These are phyloP conservation scores for Penicillium sp. DNA, from an alignment of 2,329 filamentous ascomycete species.

Conservation along the genomic window DNA sequence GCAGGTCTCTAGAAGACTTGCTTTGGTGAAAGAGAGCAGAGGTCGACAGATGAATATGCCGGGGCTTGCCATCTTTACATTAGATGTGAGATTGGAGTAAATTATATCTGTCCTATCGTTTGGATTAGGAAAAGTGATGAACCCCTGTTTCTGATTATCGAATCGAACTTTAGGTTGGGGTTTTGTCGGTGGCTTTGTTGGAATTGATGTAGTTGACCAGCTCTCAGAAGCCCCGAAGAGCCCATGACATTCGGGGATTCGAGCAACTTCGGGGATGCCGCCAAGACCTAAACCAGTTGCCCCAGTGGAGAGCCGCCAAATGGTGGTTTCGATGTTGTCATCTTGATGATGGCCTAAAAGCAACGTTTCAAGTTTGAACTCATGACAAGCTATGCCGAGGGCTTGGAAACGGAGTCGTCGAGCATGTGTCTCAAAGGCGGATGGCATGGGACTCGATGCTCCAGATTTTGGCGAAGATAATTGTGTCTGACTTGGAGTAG, in stretches of 20 bases:
- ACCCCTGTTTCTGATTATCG: slow-evolving; percentile 1
- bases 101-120: neutral
- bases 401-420: slow-evolving; percentile 63
- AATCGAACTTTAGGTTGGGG: slow-evolving; percentile 5
- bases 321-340: slow-evolving; percentile 80
- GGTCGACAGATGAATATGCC: slow-evolving; percentile 33
- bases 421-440: slow-evolving; percentile 69
- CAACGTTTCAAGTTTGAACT: slow-evolving; percentile 48
- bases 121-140: neutral
- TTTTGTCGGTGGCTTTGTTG: slow-evolving; percentile 1
- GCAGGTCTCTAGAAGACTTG: slow-evolving; percentile 58
- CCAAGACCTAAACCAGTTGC: slow-evolving; percentile 62
- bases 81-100: neutral
- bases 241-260: slow-evolving; percentile 77
- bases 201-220: slow-evolving; percentile 43
- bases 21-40: slow-evolving; percentile 52
- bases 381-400: slow-evolving; percentile 55
- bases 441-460: slow-evolving; percentile 35
- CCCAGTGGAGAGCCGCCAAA: slow-evolving; percentile 65
- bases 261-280: slow-evolving; percentile 56
- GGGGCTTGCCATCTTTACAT: slow-evolving; percentile 24
- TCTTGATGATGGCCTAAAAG: slow-evolving; percentile 80
- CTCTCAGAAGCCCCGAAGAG: slow-evolving; percentile 63
- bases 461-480: neutral
- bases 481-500: slow-evolving; percentile 1